Percentiles rank a stretch among this genome's conserved stretches.
Evolutionary conservation across 768 basidiomycete genomes (phyloP).

Genomic region (Leucocoprinus birnbaumii): DNA sequence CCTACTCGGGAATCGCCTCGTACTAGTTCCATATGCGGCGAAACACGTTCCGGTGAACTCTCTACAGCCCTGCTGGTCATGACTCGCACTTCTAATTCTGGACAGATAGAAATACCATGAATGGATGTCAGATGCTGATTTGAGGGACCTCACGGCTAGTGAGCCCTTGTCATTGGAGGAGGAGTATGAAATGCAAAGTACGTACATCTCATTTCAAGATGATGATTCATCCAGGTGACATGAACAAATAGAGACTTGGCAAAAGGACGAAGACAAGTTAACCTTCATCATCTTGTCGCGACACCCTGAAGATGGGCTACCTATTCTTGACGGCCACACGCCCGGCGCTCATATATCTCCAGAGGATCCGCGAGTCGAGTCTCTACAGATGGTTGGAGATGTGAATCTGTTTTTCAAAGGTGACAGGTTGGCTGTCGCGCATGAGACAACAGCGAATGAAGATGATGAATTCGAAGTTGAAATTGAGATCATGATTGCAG

Average conservation of each 20-base stretch:
- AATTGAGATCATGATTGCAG: conserved; percentile 92
- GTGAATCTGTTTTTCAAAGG: conserved; percentile 88
- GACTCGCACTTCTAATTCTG: background rate
- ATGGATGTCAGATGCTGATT: conserved; percentile 81
- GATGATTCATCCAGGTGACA: no score
- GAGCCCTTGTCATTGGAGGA: conserved; percentile 79
- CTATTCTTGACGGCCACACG: background rate
- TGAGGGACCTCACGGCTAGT: conserved; percentile 79
- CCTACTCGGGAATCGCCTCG: conserved; percentile 61
- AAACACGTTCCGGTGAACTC: conserved; percentile 44
- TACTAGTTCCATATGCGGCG: conserved; percentile 79
- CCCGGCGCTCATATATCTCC: conserved; percentile 18
- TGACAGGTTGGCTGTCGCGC: background rate
- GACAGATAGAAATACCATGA: conserved; percentile 68
- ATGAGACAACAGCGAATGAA: conserved; percentile 23
- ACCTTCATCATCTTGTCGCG: conserved; percentile 86
- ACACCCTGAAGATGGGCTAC: conserved; percentile 10
- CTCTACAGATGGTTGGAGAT: conserved; percentile 80
- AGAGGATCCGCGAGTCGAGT: conserved; percentile 29
- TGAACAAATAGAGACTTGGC: conserved; percentile 92
- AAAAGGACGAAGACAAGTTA: conserved; percentile 82
- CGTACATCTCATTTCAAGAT: conserved; percentile 11
- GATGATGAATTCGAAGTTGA: conserved; percentile 66
- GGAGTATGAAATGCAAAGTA: conserved; percentile 90
- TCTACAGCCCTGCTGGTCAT: background rate